Evolutionary conservation across 495 filamentous ascomycete species (phyloP).

Genomic region (Thozetella sp.): DNA sequence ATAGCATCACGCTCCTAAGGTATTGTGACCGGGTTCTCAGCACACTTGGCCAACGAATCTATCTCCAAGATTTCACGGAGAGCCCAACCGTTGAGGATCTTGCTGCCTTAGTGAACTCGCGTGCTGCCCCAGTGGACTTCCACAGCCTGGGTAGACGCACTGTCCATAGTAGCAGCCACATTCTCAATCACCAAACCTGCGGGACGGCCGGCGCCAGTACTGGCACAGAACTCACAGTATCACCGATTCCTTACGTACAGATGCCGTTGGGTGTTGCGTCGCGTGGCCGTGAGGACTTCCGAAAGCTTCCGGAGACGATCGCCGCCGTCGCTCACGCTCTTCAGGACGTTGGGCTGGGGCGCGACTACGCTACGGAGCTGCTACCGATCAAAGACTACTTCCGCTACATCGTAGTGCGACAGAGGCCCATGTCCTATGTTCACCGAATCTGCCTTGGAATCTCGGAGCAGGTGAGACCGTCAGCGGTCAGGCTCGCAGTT

Average conservation of each 20-base stretch:
- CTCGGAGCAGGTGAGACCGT: background rate
- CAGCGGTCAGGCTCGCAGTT: slow-evolving; percentile 10
- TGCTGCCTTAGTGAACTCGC: slow-evolving; percentile 10
- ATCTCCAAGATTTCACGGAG: slow-evolving; percentile 12
- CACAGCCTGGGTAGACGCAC: background rate
- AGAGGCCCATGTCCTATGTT: slow-evolving; percentile 11
- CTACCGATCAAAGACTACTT: slow-evolving; percentile 15
- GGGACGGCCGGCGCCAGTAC: background rate
- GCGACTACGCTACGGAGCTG: slow-evolving; percentile 6
- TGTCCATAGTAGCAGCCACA: background rate
- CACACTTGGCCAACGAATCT: slow-evolving; percentile 7
- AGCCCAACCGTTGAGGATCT: slow-evolving; percentile 11
- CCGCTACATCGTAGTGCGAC: slow-evolving; percentile 6
- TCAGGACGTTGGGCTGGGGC: slow-evolving; percentile 1
- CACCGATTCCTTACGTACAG: background rate
- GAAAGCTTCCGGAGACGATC: background rate
- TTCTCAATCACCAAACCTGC: background rate
- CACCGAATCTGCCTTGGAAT: slow-evolving; percentile 10
- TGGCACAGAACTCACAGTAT: too few relatives aligned
- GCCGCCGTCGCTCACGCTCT: background rate
- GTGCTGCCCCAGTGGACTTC: background rate
- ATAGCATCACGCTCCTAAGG: slow-evolving; percentile 21
- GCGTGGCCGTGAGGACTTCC: background rate
- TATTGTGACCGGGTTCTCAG: slow-evolving; percentile 17
- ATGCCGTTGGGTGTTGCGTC: background rate